Conservation (phyloP, 768 basidiomycete species). For the Boletus patriciae region DNA sequence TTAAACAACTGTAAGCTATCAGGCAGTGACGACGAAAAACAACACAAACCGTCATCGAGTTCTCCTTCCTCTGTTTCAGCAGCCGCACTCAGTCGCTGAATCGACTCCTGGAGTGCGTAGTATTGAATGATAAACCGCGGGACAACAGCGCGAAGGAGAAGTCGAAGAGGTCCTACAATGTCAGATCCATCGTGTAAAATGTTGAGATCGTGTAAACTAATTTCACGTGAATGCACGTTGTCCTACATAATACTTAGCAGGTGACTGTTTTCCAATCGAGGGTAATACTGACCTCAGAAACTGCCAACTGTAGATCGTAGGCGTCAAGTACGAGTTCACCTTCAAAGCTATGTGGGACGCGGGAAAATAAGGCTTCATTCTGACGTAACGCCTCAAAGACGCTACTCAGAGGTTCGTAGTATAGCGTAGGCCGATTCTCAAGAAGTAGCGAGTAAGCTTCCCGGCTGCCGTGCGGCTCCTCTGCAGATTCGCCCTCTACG, state of each 20-base stretch:
- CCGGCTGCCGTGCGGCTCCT: slow-evolving; percentile 16
- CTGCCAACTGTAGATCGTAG: slow-evolving; percentile 60
- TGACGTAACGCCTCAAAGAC: slow-evolving; percentile 73
- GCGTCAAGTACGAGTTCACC: slow-evolving; percentile 70
- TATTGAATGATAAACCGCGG: slow-evolving; percentile 71
- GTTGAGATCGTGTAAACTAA: slow-evolving; percentile 71
- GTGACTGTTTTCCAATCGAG: neutral
- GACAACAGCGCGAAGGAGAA: slow-evolving; percentile 46
- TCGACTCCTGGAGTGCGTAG: slow-evolving; percentile 59
- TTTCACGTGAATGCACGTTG: slow-evolving; percentile 64
- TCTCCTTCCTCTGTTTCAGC: slow-evolving; percentile 18
- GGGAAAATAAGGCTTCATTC: slow-evolving; percentile 50
- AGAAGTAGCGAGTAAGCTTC: slow-evolving; percentile 48
- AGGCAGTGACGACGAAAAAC: neutral
- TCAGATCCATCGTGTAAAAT: slow-evolving; percentile 66
- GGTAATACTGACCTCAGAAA: slow-evolving; percentile 57
- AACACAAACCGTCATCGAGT: slow-evolving; percentile 22
- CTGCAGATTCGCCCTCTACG: slow-evolving; percentile 25
- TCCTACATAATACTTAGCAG: slow-evolving; percentile 46
- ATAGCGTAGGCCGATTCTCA: slow-evolving; percentile 63
- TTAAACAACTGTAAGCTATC: neutral
- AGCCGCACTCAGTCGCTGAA: slow-evolving; percentile 39
- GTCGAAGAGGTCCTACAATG: slow-evolving; percentile 60
- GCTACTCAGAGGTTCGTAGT: slow-evolving; percentile 70
- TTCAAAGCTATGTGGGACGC: slow-evolving; percentile 47